These are phyloP conservation scores for Silene coronaria DNA, from an alignment of 179 eudicot genomes.

Conservation along the genomic window DNA sequence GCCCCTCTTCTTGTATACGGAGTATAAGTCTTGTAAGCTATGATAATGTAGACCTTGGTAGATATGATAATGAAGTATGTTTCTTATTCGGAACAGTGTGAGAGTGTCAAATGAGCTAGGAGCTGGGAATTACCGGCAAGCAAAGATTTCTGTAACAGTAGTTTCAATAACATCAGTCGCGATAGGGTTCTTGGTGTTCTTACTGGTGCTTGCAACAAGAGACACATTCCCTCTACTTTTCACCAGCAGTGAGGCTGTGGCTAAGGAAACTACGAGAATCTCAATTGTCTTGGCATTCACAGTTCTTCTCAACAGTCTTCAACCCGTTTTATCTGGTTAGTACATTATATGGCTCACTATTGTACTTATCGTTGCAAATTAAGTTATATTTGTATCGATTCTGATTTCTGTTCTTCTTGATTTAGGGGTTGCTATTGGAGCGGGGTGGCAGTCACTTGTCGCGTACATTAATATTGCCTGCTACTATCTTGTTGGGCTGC, in stretches of 20 bases:
- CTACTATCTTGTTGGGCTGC: slow-evolving; percentile 56
- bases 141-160: slow-evolving; percentile 58
- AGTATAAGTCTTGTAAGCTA: too few relatives aligned
- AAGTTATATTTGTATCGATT: too few relatives aligned
- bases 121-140: slow-evolving; percentile 51
- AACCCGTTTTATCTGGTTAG: slow-evolving; percentile 79
- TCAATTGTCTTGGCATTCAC: slow-evolving; percentile 57
- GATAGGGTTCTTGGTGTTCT: slow-evolving; percentile 45
- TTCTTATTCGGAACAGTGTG: slow-evolving; percentile 39
- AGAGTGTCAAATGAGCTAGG: slow-evolving; percentile 86
- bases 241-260: slow-evolving; percentile 57
- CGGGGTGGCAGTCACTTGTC: slow-evolving; percentile 67
- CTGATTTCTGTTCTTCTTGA: not conserved
- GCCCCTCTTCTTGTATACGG: not conserved
- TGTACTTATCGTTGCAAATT: not conserved
- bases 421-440: slow-evolving; percentile 67
- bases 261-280: slow-evolving; percentile 50
- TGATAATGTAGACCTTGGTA: too few relatives aligned
- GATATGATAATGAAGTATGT: not conserved
- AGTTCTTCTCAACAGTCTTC: slow-evolving; percentile 65
- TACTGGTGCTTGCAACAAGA: slow-evolving; percentile 47
- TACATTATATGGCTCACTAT: not conserved
- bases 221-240: slow-evolving; percentile 66
- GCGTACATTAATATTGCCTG: slow-evolving; percentile 66
- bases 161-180: slow-evolving; percentile 51